These are phyloP conservation scores for Diplocarpon mali DNA, from an alignment of 2,329 filamentous ascomycete species.

Conservation along the genomic window DNA sequence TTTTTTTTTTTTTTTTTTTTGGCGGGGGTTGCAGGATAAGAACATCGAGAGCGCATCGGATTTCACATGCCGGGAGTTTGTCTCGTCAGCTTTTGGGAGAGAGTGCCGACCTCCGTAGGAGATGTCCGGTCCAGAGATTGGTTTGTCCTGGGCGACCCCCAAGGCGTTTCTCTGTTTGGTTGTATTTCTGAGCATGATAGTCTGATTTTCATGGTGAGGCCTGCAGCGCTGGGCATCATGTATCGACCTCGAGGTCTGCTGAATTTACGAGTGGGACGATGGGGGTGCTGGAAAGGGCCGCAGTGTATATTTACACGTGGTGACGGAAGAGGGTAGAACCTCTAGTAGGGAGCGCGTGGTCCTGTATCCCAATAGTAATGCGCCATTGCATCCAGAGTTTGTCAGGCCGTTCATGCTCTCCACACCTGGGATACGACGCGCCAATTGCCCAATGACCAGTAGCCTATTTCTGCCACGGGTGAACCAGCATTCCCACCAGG, in stretches of 20 bases:
- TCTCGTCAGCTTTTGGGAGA: too few relatives aligned
- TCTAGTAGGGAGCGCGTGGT: background rate
- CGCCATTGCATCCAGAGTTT: background rate
- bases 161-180: background rate
- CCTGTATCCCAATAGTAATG: constrained; percentile 5
- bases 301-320: constrained; percentile 5
- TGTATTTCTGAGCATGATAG: constrained; percentile 1
- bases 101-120: background rate
- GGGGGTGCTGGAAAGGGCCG: background rate
- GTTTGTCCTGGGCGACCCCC: background rate
- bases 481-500: too few relatives aligned
- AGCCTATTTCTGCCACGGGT: background rate
- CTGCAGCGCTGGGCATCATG: constrained; percentile 1
- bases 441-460: background rate
- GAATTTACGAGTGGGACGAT: background rate
- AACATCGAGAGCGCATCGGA: too few relatives aligned
- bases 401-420: too few relatives aligned
- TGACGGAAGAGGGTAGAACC: constrained; percentile 4
- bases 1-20: too few relatives aligned
- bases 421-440: too few relatives aligned
- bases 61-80: too few relatives aligned
- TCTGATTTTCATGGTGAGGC: background rate
- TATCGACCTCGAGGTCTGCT: constrained; percentile 2
- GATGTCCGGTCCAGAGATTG: background rate
- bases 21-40: too few relatives aligned